Evolutionary conservation across 768 basidiomycete genomes (phyloP), one percentile per base, ranked within the genome.

Genomic region (Termitomyces sp.): DNA sequence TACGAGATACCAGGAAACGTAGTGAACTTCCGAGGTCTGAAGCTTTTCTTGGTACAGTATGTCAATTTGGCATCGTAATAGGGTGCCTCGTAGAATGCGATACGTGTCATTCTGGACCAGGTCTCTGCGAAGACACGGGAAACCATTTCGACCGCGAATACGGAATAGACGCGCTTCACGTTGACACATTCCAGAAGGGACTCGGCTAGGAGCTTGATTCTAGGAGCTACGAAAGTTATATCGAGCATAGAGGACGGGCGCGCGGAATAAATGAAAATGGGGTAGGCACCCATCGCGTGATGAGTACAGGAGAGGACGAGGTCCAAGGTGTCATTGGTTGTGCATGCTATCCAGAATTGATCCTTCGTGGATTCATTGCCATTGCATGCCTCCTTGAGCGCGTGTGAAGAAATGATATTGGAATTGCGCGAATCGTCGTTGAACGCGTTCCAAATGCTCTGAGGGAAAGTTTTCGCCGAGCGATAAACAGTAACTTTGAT

Each of bases 291-390:
- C 53, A 61, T 53, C 4, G 28, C 20, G 45, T 57, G 56, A 22
- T 32, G 47, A 16, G 60, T 55, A 22, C 56, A 61, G 16, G 60
- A 61, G 18, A 61, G 53, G 10, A 56, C 22, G 33, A 57, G 50
- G n/a, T 58, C 57, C 16, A 58, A n/a, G 9, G 26, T 22, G 24
- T 49, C 47, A 33, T 20, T 42, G 6, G 74, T 65, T 6, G 77
- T 72, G 62, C 82, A 82, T 10, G 78, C 72, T 8, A 70, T 58
- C 67, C 66, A 69, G 12, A 65, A 33, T 28, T 68, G 63, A 35
- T 51, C 40, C 16, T 52, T 36, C 28, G n/a, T 0, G 22, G 26
- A 12, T n/a, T 32, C 28, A 5, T 52, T 46, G 32, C n/a, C 3
- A 14, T 49, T 30, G 20, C 38, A 30, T 22, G 3, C 45, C 13